Percentiles rank a stretch among this genome's conserved stretches.
phyloP scores from a whole-genome alignment of 108 stramenopile genomes.

The Cyclotella distinguenda region DNA sequence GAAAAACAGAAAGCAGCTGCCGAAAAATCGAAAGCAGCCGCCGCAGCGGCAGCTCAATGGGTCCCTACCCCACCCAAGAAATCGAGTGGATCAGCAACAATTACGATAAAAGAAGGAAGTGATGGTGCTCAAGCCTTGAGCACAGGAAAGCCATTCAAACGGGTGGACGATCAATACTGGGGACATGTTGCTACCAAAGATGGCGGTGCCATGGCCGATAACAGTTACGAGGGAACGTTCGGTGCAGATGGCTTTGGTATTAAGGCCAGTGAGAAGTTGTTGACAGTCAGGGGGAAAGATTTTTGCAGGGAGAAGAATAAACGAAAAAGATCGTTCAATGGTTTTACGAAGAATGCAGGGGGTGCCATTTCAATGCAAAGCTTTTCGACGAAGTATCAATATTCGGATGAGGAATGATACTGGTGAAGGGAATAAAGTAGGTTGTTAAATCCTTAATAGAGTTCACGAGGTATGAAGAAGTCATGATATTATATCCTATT shows the following conservation, averaged over 20 bases:
- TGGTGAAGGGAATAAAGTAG: background rate
- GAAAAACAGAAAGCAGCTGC: slow-evolving; percentile 50
- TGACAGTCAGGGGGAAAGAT: slow-evolving; percentile 94
- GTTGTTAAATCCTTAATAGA: no score
- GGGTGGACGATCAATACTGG: slow-evolving; percentile 94
- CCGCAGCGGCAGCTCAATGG: slow-evolving; percentile 83
- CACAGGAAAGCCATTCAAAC: slow-evolving; percentile 90
- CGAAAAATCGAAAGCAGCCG: slow-evolving; percentile 72
- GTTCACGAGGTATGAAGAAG: no score
- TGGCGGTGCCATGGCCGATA: slow-evolving; percentile 92
- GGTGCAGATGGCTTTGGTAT: slow-evolving; percentile 94
- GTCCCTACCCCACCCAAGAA: slow-evolving; percentile 64
- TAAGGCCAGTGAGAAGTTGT: slow-evolving; percentile 90
- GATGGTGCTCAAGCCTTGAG: slow-evolving; percentile 88
- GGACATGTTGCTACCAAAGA: slow-evolving; percentile 84
- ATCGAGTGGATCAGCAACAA: slow-evolving; percentile 21
- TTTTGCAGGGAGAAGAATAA: slow-evolving; percentile 99
- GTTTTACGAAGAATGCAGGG: slow-evolving; percentile 76
- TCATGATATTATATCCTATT: no score
- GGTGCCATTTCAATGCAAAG: slow-evolving; percentile 67
- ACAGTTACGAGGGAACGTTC: slow-evolving; percentile 91
- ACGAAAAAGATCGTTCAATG: slow-evolving; percentile 93
- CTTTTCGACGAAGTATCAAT: slow-evolving; percentile 78
- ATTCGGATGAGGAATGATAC: slow-evolving; percentile 49
- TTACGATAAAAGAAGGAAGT: slow-evolving; percentile 62